Base-by-base conservation (phyloP, 805 yeast genomes). In the Saccharomycopsis olivae region DNA sequence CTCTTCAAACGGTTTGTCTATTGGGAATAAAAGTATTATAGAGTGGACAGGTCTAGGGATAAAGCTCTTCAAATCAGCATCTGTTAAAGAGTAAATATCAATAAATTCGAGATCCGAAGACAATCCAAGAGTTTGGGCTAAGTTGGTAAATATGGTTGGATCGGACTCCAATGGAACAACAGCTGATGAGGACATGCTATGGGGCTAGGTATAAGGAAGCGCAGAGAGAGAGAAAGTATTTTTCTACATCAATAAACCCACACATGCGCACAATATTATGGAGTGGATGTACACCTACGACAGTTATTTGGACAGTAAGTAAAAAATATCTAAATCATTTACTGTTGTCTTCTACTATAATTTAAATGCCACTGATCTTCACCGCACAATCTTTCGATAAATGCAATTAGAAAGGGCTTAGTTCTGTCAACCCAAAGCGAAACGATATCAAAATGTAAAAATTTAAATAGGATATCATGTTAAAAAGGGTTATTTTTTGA, bases 151-250 rank as follows among this genome's bases (percentile, higher is more conserved):
- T 5, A 89, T 75, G 8, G 69, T 79, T 0, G 98, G 98, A 51
- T 87, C 85, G 5, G 94, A 83, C 56, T 92, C 98, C 25, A 89
- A 61, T 2, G 97, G 97, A 10, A 87, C 76, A 13, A 84, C 89
- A 11, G 78, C 50, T n/a, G 9, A 10, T 17, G 43, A 20, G 15
- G 29, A 3, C 30, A 23, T 34, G 21, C 28, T 33, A 10, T 20
- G n/a, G n/a, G n/a, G n/a, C n/a, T n/a, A n/a, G n/a, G n/a, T n/a
- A n/a, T n/a, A n/a, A n/a, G n/a, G n/a, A n/a, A n/a, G n/a, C n/a
- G n/a, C n/a, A 16, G 17, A 6, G 9, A 9, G 29, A 10, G 11
- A 25, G 10, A 25, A 10, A 25, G 29, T 13, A 10, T 25, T 13
- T 10, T 25, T 13, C 29, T 10, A 25, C 29, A 10, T 10, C 29